Percentiles rank a stretch among this genome's conserved stretches.
Evolutionary conservation across 805 yeast species (phyloP).

Genomic region (Metschnikowia dekortorum): DNA sequence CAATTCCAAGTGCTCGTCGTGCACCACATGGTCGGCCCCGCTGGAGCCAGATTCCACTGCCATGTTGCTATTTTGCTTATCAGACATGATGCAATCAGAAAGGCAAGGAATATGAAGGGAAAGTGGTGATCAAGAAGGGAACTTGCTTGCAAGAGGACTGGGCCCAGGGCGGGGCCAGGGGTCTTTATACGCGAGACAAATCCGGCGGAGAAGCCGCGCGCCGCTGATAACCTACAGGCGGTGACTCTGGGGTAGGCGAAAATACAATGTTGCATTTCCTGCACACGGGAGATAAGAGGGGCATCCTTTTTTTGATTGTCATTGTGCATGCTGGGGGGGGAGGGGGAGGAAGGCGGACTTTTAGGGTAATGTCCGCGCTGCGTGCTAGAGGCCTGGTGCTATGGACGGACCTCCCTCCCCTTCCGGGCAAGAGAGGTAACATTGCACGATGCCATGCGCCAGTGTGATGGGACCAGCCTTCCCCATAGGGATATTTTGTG

Average conservation of each 20-base stretch:
- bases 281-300: neutral
- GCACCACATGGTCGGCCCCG: slow-evolving; percentile 1
- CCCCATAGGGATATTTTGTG: too few species aligned
- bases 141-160: neutral
- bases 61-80: slow-evolving; percentile 5
- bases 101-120: neutral
- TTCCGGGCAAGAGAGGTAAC: too few species aligned
- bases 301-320: neutral
- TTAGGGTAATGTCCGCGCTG: too few species aligned
- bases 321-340: neutral
- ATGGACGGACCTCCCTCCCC: too few species aligned
- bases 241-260: slow-evolving; percentile 3
- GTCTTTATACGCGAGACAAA: neutral
- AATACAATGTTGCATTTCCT: slow-evolving; percentile 7
- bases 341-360: neutral
- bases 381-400: too few species aligned
- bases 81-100: slow-evolving; percentile 1
- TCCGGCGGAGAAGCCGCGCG: neutral
- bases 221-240: neutral
- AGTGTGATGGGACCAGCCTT: too few species aligned
- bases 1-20: slow-evolving; percentile 7
- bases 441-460: too few species aligned
- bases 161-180: neutral
- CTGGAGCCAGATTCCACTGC: slow-evolving; percentile 6
- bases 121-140: too few species aligned